These are phyloP conservation scores for Elsinoe batatas DNA, from an alignment of 2,329 filamentous ascomycete genomes.

Conservation along the genomic window DNA sequence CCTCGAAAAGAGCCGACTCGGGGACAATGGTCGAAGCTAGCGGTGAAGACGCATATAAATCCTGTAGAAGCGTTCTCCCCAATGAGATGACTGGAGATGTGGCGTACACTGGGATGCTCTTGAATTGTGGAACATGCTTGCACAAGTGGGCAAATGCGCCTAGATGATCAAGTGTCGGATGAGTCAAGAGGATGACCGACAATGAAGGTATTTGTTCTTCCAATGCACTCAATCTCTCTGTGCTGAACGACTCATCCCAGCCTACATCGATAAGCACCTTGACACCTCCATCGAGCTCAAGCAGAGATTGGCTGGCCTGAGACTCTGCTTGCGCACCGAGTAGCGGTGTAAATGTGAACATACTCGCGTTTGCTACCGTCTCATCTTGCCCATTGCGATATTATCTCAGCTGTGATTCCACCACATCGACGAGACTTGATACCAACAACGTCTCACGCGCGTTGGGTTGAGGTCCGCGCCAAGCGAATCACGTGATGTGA, in stretches of 20 bases:
- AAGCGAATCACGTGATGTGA: no score
- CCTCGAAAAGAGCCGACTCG: slow-evolving; percentile 59
- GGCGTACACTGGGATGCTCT: slow-evolving; percentile 86
- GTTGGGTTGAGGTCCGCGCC: no score
- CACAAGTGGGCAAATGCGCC: slow-evolving; percentile 94
- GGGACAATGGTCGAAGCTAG: slow-evolving; percentile 79
- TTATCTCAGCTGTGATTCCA: no score
- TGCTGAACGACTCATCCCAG: slow-evolving; percentile 89
- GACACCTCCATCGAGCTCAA: slow-evolving; percentile 93
- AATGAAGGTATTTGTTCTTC: slow-evolving; percentile 66
- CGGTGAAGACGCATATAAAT: slow-evolving; percentile 83
- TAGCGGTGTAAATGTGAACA: slow-evolving; percentile 94
- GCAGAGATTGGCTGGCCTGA: slow-evolving; percentile 80
- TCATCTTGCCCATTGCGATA: neutral
- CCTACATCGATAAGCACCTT: slow-evolving; percentile 92
- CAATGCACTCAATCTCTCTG: slow-evolving; percentile 69
- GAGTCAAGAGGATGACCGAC: slow-evolving; percentile 87
- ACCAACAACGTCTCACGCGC: neutral
- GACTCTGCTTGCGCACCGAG: slow-evolving; percentile 85
- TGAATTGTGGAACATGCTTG: slow-evolving; percentile 89
- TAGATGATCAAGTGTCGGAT: slow-evolving; percentile 83
- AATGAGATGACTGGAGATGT: slow-evolving; percentile 89
- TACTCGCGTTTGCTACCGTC: slow-evolving; percentile 30
- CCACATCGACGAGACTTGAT: neutral
- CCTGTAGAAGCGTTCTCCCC: slow-evolving; percentile 80